Evolutionary conservation across 257 asterid species (phyloP).

Genomic region (Nicotiana sylvestris): DNA sequence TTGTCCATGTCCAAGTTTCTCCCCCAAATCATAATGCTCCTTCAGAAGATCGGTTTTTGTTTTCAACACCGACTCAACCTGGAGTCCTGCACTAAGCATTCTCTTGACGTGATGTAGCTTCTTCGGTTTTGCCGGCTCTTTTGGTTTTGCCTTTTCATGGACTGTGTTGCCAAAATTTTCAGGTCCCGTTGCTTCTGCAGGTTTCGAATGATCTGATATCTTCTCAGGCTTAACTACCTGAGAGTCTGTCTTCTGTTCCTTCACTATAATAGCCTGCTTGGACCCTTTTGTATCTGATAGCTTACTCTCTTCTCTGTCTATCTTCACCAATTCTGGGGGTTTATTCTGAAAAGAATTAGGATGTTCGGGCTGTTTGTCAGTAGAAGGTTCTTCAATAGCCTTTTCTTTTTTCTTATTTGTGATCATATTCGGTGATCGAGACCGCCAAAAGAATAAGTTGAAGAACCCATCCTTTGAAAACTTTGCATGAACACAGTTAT

Average conservation of each 20-base stretch:
- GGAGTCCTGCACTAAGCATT: constrained; percentile 34
- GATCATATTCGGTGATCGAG: constrained; percentile 5
- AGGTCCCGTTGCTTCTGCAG: neutral
- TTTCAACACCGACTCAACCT: constrained; percentile 38
- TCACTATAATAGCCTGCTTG: neutral
- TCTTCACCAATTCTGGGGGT: constrained; percentile 13
- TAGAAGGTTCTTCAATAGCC: neutral
- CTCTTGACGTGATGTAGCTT: constrained; percentile 34
- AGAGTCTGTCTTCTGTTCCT: neutral
- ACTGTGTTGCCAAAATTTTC: neutral
- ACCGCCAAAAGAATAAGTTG: constrained; percentile 13
- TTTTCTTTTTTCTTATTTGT: neutral
- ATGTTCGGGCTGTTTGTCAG: neutral
- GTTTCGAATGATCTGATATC: neutral
- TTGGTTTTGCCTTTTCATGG: neutral
- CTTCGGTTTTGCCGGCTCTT: constrained; percentile 12
- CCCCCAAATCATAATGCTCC: constrained; percentile 31
- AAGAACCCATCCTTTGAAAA: constrained; percentile 7
- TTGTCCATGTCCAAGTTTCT: constrained; percentile 47
- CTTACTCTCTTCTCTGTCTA: neutral
- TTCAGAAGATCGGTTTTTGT: constrained; percentile 35
- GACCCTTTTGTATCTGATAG: neutral
- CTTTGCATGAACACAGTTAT: constrained; percentile 20
- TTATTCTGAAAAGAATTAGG: constrained; percentile 1
- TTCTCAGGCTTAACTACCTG: neutral